These are phyloP conservation scores for Rhododendron kiyosumense DNA, from an alignment of 148 eudicot species.

Conservation along the genomic window DNA sequence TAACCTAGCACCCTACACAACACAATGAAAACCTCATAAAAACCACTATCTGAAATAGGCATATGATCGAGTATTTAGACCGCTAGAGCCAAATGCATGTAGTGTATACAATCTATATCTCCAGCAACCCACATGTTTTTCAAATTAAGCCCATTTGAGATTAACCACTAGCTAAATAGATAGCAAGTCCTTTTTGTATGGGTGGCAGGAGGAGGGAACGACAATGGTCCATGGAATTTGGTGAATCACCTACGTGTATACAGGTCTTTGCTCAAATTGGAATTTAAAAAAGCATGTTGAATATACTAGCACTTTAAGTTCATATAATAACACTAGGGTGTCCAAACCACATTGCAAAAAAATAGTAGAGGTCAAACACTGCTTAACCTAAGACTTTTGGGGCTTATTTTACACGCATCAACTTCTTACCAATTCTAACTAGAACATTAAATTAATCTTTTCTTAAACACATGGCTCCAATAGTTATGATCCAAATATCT, in stretches of 20 bases:
- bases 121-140: not conserved
- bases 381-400: not conserved
- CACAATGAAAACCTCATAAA: not conserved
- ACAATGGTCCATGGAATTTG: not conserved
- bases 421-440: not conserved
- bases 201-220: not conserved
- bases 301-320: not conserved
- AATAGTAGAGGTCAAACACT: not conserved
- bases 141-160: not conserved
- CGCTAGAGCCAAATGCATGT: not conserved
- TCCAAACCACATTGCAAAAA: not conserved
- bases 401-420: not conserved
- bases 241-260: not conserved
- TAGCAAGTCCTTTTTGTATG: not conserved
- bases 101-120: not conserved
- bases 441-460: not conserved
- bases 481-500: not conserved
- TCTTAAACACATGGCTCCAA: not conserved
- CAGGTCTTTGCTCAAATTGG: not conserved
- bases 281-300: too few relatives aligned
- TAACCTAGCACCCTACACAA: conserved; percentile 56
- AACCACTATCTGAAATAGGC: not conserved
- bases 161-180: not conserved
- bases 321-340: too few relatives aligned
- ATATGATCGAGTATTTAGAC: not conserved